phyloP scores from a whole-genome alignment of 2,329 filamentous ascomycete genomes.

The Penicillium hordei region DNA sequence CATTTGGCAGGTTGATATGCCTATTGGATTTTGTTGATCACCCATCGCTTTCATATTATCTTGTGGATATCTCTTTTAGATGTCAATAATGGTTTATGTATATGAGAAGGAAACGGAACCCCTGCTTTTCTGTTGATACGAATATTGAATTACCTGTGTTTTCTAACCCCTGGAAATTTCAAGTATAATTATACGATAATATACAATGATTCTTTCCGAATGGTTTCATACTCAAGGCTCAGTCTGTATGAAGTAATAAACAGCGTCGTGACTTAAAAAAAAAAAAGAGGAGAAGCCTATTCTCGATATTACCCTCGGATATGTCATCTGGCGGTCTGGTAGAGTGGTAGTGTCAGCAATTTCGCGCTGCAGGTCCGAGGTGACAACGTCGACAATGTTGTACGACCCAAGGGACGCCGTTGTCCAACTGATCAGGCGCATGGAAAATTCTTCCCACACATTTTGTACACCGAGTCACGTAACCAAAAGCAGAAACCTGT shows the following conservation, averaged over 20 bases:
- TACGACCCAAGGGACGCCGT: not conserved
- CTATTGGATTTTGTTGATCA: not conserved
- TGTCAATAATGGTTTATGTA: constrained; percentile 9
- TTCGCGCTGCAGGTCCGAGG: not conserved
- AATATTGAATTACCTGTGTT: not conserved
- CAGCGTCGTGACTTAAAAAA: not conserved
- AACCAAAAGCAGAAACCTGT: not conserved
- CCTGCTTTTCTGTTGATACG: not conserved
- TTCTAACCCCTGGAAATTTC: not conserved
- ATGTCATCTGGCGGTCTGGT: not conserved
- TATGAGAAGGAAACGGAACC: not conserved
- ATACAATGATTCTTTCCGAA: not conserved
- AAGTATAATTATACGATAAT: not conserved
- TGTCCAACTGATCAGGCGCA: not conserved
- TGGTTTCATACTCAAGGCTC: not conserved
- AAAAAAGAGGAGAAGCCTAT: not conserved
- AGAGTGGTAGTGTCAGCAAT: not conserved
- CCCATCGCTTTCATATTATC: not conserved
- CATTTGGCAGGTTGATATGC: not conserved
- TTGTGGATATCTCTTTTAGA: constrained; percentile 8
- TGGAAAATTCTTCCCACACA: not conserved
- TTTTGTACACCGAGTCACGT: not conserved
- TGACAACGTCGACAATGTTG: not conserved
- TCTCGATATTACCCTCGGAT: not conserved
- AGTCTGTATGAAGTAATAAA: not conserved